Percentiles rank a stretch among this genome's conserved stretches.
Conservation (phyloP, 225 moss, liverwort and hornwort species). For the Lunularia cruciata region DNA sequence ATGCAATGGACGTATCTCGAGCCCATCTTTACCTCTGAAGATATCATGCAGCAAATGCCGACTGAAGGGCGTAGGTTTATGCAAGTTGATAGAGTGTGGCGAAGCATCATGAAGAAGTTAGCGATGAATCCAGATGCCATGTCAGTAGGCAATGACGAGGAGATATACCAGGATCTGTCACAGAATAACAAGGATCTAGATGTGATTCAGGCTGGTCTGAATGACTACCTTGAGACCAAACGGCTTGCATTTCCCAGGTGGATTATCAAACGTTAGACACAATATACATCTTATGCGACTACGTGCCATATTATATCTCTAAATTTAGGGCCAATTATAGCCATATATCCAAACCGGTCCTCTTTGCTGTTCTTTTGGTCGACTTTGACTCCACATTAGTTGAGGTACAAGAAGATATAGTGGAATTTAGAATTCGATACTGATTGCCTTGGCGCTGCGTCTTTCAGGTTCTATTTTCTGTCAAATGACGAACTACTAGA, state of each 20-base stretch:
- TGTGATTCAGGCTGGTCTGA: constrained; percentile 60
- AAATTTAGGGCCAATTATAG: too few relatives aligned
- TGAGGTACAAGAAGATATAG: too few relatives aligned
- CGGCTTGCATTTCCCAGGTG: constrained; percentile 61
- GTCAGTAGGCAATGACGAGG: constrained; percentile 58
- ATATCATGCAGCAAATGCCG: constrained; percentile 92
- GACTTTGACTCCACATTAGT: too few relatives aligned
- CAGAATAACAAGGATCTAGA: constrained; percentile 61
- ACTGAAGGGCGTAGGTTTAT: constrained; percentile 57
- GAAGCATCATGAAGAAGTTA: constrained; percentile 64
- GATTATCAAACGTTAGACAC: too few relatives aligned
- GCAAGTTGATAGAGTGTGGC: constrained; percentile 61
- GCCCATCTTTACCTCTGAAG: constrained; percentile 79
- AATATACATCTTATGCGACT: too few relatives aligned
- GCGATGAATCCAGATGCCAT: constrained; percentile 62
- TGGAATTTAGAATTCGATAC: too few relatives aligned
- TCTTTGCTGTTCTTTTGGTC: too few relatives aligned
- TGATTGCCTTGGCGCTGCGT: background rate
- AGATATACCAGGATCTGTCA: constrained; percentile 51
- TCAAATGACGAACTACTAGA: constrained; percentile 78
- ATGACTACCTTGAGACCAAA: constrained; percentile 65
- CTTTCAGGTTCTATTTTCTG: constrained; percentile 66
- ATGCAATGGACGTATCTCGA: constrained; percentile 82
- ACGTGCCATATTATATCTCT: too few relatives aligned
- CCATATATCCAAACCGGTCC: too few relatives aligned